These are phyloP conservation scores for Debaryomyces maramus DNA, from an alignment of 805 yeast genomes.

Conservation along the genomic window DNA sequence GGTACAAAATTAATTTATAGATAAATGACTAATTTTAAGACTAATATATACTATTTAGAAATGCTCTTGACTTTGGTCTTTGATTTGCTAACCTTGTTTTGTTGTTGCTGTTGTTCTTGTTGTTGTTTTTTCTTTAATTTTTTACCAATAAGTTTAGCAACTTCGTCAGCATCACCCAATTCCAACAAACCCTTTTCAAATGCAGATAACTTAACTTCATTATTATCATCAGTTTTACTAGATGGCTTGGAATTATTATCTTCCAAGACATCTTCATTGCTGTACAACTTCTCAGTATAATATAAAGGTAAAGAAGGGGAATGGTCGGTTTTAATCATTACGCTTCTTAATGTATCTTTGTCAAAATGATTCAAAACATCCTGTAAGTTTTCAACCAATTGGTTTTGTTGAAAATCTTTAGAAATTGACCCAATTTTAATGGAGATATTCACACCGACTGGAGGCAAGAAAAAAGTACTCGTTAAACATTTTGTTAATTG, in stretches of 20 bases:
- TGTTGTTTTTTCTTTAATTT: conserved; percentile 37
- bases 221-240: conserved; percentile 20
- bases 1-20: neutral
- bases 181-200: conserved; percentile 82
- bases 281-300: conserved; percentile 56
- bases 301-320: conserved; percentile 88
- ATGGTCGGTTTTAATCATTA: conserved; percentile 61
- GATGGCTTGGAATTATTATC: conserved; percentile 23
- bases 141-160: conserved; percentile 59
- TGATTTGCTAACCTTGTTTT: conserved; percentile 19
- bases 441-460: conserved; percentile 69
- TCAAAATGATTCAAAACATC: conserved; percentile 52
- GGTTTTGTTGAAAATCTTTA: conserved; percentile 37
- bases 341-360: conserved; percentile 49
- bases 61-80: conserved; percentile 7
- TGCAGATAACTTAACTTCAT: conserved; percentile 46
- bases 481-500: conserved; percentile 58
- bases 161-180: conserved; percentile 74
- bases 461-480: conserved; percentile 63
- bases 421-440: conserved; percentile 64
- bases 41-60: conserved; percentile 1
- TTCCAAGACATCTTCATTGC: conserved; percentile 49
- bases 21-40: conserved; percentile 2
- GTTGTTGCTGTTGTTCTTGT: conserved; percentile 8
- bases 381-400: conserved; percentile 60